Conservation (phyloP, 345 rosid genomes). For the Hibiscus syriacus region DNA sequence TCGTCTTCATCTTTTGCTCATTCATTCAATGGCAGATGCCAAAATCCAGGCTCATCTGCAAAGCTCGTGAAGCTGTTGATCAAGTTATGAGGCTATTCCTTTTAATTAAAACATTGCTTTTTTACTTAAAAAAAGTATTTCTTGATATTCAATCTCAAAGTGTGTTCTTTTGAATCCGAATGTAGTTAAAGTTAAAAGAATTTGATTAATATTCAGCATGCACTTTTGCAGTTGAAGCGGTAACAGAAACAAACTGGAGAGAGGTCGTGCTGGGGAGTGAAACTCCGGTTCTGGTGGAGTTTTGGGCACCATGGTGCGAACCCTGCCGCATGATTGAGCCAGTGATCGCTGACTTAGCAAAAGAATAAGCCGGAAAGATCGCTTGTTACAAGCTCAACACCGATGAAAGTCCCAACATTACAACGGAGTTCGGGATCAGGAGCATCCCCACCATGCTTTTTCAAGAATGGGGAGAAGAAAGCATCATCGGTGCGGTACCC, state of each 20-base stretch:
- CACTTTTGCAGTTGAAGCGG: neutral
- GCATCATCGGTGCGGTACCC: neutral
- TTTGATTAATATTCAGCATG: neutral
- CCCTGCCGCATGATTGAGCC: neutral
- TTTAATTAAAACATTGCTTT: neutral
- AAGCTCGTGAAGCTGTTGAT: neutral
- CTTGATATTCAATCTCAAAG: too few species aligned
- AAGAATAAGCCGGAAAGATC: neutral
- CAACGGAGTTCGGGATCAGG: neutral
- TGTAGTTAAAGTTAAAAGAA: neutral
- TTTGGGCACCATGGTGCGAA: neutral
- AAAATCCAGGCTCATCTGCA: neutral
- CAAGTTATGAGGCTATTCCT: neutral
- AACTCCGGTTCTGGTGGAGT: neutral
- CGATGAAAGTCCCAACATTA: neutral
- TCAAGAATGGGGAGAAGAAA: neutral
- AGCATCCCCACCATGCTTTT: neutral
- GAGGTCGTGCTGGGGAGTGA: neutral
- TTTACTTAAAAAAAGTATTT: too few species aligned
- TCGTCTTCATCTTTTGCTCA: constrained; percentile 14
- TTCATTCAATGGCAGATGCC: neutral
- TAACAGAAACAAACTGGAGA: neutral
- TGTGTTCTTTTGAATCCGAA: too few species aligned
- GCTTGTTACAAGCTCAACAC: neutral
- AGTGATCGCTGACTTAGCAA: neutral